Base-by-base conservation (phyloP, 2,329 filamentous ascomycete species). In the Hortaea sp. region DNA sequence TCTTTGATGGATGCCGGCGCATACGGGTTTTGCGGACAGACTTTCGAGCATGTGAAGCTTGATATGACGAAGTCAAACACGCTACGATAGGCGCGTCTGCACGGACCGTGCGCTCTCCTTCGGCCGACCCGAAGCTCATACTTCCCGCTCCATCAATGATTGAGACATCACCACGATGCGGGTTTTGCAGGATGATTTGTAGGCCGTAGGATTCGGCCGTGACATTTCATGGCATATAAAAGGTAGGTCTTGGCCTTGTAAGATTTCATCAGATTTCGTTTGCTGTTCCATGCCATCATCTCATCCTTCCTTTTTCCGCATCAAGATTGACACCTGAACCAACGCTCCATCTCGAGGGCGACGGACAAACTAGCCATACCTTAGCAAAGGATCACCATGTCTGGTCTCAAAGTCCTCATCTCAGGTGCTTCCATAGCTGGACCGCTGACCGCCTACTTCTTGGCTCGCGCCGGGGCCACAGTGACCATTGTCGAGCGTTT, bases 401-500 rank as follows among this genome's bases (percentile, higher is more conserved):
- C 45, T 11, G 27, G 40, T 29, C 45, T 48, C 37, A 62, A 55
- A 12, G 55, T 66, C 12, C 58, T 68, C 43, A 53, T 67, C 46
- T 58, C 60, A 11, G 64, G 64, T n/a, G 63, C 59, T 6, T 63
- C 60, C 37, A 61, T 66, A 30, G 66, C 66, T 13, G 64, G 64
- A 41, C 60, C 60, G 20, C 57, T 56, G 29, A 51, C 57, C 39
- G 66, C 65, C 9, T 66, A 64, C 57, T 66, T 57, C 55, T 51
- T 67, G 6, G 57, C 60, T 40, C 63, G 60, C 53, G 53, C 53
- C 30, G 57, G 59, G 9, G 60, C 62, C 30, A 53, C 53, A 31
- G 60, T 66, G 43, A 66, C 64, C 7, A 49, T 67, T 41, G 56
- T 66, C 48, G 64, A 67, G 42, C 59, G 64, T 34, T 65, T 61